Evolutionary conservation across 305 asterid species (phyloP), one percentile per base, ranked within the genome.

Genomic region (Fraxinus dipetala): DNA sequence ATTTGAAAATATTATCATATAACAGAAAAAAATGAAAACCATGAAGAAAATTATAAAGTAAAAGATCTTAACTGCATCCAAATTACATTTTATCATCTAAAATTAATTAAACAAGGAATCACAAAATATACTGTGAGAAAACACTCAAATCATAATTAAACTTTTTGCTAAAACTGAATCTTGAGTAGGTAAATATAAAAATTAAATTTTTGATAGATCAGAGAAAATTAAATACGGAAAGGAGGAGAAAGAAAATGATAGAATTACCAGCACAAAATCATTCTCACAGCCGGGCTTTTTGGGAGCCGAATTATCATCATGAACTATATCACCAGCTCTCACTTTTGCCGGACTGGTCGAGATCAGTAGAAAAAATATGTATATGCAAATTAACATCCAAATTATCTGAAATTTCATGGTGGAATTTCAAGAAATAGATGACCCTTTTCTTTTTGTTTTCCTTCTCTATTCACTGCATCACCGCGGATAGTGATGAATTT

Each of bases 301-400:
- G 45, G 94, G 94, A 11, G 87, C 85, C 18, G 76, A 83, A 65
- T 75, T 80, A 78, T 95, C 98, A 26, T 88, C 89, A 72, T 95
- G 97, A 85, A 95, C 96, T 82, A 93, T 95, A 86, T 95, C 98
- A 79, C 98, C 95, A 32, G 93, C 97, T n/a, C 84, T 85, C 48
- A 90, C 96, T 84, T 45, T 38, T 72, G 78, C 84, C 31, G 89
- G 90, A 45, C 31, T 77, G 80, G 74, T 84, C 8, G 89, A 77
- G 6, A 89, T 79, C 76, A 85, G 77, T 78, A 82, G 5, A 36
- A 90, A 32, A 83, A 84, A 74, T 45, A 82, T 81, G 83, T 4
- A 84, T 18, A 87, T 65, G 80, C 82, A 86, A 87, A 91, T 80
- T 70, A 84, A 36, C 59, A 83, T 22, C 83, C 83, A 70, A 87